Evolutionary conservation across 139 green algal genomes (phyloP).

Genomic region (Chlorella sp.): DNA sequence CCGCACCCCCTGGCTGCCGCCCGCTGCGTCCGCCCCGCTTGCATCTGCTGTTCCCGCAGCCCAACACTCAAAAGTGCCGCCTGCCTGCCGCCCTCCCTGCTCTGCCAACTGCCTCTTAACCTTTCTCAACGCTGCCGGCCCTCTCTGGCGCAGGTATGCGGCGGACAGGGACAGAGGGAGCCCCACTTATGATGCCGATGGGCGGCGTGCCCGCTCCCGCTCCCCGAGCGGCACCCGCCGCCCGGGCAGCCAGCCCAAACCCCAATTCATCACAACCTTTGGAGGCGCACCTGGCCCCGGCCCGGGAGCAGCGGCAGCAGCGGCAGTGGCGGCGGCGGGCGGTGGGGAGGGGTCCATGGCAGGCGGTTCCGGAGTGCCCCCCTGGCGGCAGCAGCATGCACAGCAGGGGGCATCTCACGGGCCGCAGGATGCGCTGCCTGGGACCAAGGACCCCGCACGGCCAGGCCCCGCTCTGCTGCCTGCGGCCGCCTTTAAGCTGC

Average conservation of each 20-base stretch:
- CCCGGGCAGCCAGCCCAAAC: not conserved
- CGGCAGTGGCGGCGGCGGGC: not conserved
- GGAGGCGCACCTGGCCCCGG: not conserved
- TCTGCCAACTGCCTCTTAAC: not conserved
- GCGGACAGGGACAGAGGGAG: constrained; percentile 20
- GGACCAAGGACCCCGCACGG: not conserved
- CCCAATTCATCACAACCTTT: constrained; percentile 54
- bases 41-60: too few species aligned
- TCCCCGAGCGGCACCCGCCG: constrained; percentile 12
- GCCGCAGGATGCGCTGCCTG: constrained; percentile 21
- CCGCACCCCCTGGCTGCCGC: too few species aligned
- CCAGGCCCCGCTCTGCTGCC: constrained; percentile 30
- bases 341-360: not conserved
- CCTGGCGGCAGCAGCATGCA: not conserved
- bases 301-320: not conserved
- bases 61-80: too few species aligned
- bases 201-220: not conserved
- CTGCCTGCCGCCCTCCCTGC: not conserved
- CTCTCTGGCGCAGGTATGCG: not conserved
- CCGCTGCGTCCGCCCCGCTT: too few species aligned
- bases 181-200: not conserved
- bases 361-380: too few species aligned
- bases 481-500: constrained; percentile 16
- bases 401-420: not conserved
- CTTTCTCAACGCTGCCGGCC: not conserved